Conservation (phyloP, 2,329 filamentous ascomycete genomes). For the Colletotrichum sp. region DNA sequence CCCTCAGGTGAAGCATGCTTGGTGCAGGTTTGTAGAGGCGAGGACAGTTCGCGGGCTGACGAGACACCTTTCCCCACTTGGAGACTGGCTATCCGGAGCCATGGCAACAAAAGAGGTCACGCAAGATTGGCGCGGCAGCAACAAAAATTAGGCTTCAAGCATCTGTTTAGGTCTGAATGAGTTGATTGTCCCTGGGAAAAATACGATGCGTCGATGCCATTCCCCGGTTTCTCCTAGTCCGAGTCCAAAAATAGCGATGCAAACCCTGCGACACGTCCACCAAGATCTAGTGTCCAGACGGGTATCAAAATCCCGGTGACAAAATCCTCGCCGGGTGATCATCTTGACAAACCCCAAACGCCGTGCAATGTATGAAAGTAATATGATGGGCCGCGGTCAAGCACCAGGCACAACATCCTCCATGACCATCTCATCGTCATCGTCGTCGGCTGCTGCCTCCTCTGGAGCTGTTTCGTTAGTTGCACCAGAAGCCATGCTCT, state of each 20-base stretch:
- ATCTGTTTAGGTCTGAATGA: neutral
- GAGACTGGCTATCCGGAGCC: neutral
- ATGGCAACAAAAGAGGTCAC: neutral
- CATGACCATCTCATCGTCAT: slow-evolving; percentile 75
- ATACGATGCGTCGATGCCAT: neutral
- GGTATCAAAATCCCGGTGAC: slow-evolving; percentile 9
- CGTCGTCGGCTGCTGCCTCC: slow-evolving; percentile 62
- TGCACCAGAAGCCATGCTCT: slow-evolving; percentile 17
- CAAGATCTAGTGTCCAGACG: neutral
- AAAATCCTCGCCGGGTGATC: neutral
- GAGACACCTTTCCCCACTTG: slow-evolving; percentile 1
- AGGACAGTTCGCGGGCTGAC: neutral
- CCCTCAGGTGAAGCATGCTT: neutral
- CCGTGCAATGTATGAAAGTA: slow-evolving; percentile 5
- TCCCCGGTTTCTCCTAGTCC: neutral
- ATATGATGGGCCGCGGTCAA: neutral
- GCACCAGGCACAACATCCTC: slow-evolving; percentile 68
- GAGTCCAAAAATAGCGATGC: neutral
- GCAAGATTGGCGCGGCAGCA: neutral
- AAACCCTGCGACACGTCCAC: neutral
- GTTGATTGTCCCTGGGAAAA: neutral
- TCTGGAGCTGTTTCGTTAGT: slow-evolving; percentile 48
- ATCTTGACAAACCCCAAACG: neutral
- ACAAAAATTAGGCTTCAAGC: neutral
- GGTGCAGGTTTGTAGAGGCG: neutral